Conservation (phyloP, 1,284 basidiomycete species). For the Marasmius fiardii region DNA sequence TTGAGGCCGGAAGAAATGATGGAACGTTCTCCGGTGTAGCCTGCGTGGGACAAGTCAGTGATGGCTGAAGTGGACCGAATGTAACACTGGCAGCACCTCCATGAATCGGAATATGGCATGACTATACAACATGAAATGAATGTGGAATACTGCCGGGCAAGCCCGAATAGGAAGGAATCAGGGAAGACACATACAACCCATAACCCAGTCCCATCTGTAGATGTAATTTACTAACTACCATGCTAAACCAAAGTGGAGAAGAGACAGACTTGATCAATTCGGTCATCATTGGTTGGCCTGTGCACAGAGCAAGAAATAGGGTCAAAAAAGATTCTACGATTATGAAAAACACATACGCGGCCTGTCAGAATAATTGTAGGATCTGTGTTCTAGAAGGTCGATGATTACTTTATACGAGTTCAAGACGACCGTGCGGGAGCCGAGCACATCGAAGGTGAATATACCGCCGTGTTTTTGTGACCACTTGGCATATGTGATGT, state of each 20-base stretch:
- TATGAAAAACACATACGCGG: neutral
- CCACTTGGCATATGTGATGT: neutral
- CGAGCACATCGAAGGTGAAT: neutral
- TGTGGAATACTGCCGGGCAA: too few relatives aligned
- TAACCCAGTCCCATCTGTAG: too few relatives aligned
- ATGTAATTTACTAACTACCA: too few relatives aligned
- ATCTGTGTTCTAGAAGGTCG: neutral
- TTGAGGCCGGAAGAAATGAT: neutral
- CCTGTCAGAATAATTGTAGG: neutral
- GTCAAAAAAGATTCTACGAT: neutral
- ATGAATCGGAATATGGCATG: neutral
- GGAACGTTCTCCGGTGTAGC: neutral
- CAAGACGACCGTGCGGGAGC: neutral
- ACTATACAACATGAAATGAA: neutral
- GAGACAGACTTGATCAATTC: neutral
- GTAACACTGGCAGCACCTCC: neutral
- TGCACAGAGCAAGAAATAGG: neutral
- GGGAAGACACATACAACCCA: too few relatives aligned
- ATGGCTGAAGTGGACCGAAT: neutral
- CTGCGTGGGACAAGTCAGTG: neutral
- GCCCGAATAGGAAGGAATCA: too few relatives aligned
- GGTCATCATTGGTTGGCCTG: neutral
- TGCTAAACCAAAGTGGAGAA: too few relatives aligned
- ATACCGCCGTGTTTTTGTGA: neutral
- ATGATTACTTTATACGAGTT: neutral